Evolutionary conservation across 495 filamentous ascomycete species (phyloP), one percentile per base, ranked within the genome.

Genomic region (Tricharina praecox): DNA sequence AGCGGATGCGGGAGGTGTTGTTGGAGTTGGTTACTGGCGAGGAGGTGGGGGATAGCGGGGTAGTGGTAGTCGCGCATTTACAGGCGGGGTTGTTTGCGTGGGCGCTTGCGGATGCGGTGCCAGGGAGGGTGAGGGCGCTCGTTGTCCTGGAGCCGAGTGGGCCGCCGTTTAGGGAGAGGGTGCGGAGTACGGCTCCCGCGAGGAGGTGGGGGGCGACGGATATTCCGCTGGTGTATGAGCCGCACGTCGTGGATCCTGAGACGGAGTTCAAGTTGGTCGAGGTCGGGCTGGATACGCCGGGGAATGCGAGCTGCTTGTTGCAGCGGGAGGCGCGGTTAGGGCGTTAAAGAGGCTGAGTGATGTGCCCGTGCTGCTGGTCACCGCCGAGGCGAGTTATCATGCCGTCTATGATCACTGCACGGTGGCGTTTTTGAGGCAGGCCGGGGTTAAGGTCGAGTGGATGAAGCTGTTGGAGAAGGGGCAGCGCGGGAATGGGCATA

Each of bases 371-470:
- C 19, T 49, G 4, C 13, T 52, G 16, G 25, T 48, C 2, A 48
- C 44, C n/a, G 20, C 35, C 1, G 49, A 55, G 34, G 49, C 53
- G 1, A 28, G 23, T 7, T 55, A 45, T 26, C 43, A 55, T 50
- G 37, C 44, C 25, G 20, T 40, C n/a, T 49, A 55, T 41, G 53
- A 55, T 41, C 33, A 48, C 25, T 55, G 53, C 33, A 52, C 49
- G 10, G 43, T 52, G 4, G 34, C 39, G 35, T 55, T 52, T 40
- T 11, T 55, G 45, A 21, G 35, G 53, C 53, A 55, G 45, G 45
- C 45, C 28, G 53, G 52, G 4, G 30, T 55, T n/a, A 40, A 49
- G 13, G 43, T 35, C 2, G 44, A 52, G 9, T 39, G 24, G 40
- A 8, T 38, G 10, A 23, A 49, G 4, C 45, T 52, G 32, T 15